A percentile compares a stretch with the other conserved stretches of the same genome.
These are phyloP conservation scores for Boletus eberwhitei DNA, from an alignment of 768 basidiomycete genomes.

Conservation along the genomic window DNA sequence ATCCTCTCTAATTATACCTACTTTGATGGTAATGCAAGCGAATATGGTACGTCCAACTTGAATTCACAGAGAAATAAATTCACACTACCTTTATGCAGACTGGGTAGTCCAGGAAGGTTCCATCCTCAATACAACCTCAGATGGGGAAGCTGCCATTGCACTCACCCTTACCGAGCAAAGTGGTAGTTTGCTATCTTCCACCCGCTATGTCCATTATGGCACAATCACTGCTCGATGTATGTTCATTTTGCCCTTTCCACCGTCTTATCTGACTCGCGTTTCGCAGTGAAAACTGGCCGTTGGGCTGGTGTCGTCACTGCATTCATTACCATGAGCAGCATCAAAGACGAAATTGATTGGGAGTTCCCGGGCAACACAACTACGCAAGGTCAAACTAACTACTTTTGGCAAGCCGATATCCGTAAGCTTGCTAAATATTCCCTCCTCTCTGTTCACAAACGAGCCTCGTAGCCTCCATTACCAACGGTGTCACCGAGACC, in stretches of 20 bases:
- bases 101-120: conserved; percentile 70
- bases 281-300: conserved; percentile 68
- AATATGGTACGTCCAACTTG: conserved; percentile 48
- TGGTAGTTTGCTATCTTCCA: conserved; percentile 76
- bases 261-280: background rate
- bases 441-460: background rate
- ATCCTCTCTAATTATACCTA: conserved; percentile 62
- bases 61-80: background rate
- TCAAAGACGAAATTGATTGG: conserved; percentile 89
- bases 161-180: conserved; percentile 65
- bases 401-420: conserved; percentile 72
- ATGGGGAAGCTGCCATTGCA: conserved; percentile 58
- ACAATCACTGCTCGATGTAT: conserved; percentile 61
- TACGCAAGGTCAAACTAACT: conserved; percentile 72
- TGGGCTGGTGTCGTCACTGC: conserved; percentile 84
- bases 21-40: conserved; percentile 72
- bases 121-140: conserved; percentile 59
- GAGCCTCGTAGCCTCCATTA: conserved; percentile 37
- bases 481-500: conserved; percentile 45
- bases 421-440: conserved; percentile 39
- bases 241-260: background rate
- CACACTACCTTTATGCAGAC: conserved; percentile 38
- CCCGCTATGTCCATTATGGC: conserved; percentile 81
- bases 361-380: conserved; percentile 69
- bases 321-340: conserved; percentile 79